Evolutionary conservation across 2,329 filamentous ascomycete genomes (phyloP).

Genomic region (Alternaria arborescens): DNA sequence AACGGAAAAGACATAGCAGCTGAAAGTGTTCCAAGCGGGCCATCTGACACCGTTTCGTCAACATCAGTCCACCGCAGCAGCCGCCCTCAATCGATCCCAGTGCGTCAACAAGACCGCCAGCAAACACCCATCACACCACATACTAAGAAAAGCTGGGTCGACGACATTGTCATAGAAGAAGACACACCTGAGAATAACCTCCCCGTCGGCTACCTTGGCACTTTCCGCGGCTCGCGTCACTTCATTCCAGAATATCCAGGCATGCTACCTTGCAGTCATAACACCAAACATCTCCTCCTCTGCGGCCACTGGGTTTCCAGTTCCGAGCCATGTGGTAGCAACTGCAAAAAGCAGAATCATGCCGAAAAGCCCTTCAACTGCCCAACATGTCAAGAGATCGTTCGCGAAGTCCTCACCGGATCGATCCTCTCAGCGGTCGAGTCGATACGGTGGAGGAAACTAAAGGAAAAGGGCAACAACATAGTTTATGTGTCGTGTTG

Average conservation of each 20-base stretch:
- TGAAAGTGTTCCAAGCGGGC: no score
- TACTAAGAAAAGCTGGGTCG: background rate
- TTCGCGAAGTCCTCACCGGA: slow-evolving; percentile 8
- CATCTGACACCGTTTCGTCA: background rate
- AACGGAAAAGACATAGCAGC: background rate
- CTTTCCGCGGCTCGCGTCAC: slow-evolving; percentile 13
- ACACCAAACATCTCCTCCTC: slow-evolving; percentile 13
- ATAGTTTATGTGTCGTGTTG: background rate
- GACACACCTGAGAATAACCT: background rate
- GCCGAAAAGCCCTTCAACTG: slow-evolving; percentile 15
- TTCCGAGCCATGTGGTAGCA: slow-evolving; percentile 16
- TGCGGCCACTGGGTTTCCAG: slow-evolving; percentile 26
- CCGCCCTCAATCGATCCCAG: background rate
- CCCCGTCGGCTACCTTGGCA: slow-evolving; percentile 24
- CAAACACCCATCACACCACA: background rate
- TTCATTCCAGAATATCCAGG: background rate
- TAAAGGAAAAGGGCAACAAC: background rate
- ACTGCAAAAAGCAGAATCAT: slow-evolving; percentile 14
- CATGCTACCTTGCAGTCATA: background rate
- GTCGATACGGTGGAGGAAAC: background rate
- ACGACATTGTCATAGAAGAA: background rate
- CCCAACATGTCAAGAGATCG: slow-evolving; percentile 11
- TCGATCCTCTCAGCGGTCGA: background rate
- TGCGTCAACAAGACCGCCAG: slow-evolving; percentile 2
- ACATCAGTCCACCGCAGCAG: background rate